Evolutionary conservation across 169 alveolate species (phyloP), one percentile per base, ranked within the genome.

Genomic region (Cystoisospora suis): DNA sequence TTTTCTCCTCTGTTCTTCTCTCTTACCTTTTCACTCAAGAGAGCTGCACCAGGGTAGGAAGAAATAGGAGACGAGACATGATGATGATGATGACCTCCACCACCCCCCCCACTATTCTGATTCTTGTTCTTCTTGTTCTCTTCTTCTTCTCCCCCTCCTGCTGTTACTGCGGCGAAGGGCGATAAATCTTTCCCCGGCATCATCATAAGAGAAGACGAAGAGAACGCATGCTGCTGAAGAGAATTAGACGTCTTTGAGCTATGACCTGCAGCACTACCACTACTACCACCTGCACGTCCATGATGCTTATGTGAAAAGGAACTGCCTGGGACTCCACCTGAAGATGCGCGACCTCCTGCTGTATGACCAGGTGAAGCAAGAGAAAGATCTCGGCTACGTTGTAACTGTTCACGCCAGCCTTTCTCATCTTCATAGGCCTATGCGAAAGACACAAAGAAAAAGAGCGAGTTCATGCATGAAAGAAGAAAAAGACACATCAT

Each of bases 401-500:
- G 88, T 65, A 90, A 75, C 91, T 90, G 90, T 56, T 83, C 88
- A 47, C 94, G 40, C 94, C 94, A 80, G 15, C 81, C 53, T 77
- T 90, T 90, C 40, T 90, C 94, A 29, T 81, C 91, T 49, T 90
- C 94, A 53, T 90, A 90, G 17, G 47, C 89, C 93, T 89, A 79
- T 80, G 40, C 23, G 9, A 12, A 80, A 80, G 27, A 65, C 27
- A 83, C 6, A 58, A 83, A 29, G 53, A n/a, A 32, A 80, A 9
- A 17, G 34, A 9, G 38, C 9, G 38, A 12, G 9, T 20, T 17
- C 12, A 32, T 9, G 38, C 34, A 20, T 20, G 9, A 9, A 80
- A 20, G 85, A 59, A 53, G 32, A 15, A 58, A 49, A 81, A 32
- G 36, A 53, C n/a, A n/a, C n/a, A n/a, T n/a, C n/a, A n/a, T n/a